Conservation (phyloP, 2,329 filamentous ascomycete genomes). For the Phaeomoniella chlamydospora region DNA sequence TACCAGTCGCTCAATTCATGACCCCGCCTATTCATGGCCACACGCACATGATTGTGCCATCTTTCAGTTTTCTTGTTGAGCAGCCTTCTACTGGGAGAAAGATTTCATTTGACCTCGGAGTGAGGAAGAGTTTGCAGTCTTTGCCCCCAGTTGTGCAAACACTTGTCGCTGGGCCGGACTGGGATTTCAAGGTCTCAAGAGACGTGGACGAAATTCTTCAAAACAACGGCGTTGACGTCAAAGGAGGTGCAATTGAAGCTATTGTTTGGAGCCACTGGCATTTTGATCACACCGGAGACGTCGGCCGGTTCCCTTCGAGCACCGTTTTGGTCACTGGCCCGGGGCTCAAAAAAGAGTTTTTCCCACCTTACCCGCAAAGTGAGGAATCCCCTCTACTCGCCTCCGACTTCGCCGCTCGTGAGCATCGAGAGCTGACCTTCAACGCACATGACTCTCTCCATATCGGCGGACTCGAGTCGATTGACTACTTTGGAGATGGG, state of each 20-base stretch:
- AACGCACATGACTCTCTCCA: constrained; percentile 17
- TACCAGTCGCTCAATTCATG: neutral
- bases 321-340: constrained; percentile 38
- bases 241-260: constrained; percentile 5
- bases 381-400: constrained; percentile 19
- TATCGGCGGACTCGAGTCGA: constrained; percentile 14
- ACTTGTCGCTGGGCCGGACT: neutral
- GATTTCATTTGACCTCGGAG: neutral
- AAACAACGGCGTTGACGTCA: neutral
- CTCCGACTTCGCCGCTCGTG: constrained; percentile 16
- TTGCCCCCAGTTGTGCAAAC: neutral
- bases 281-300: constrained; percentile 35
- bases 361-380: constrained; percentile 32
- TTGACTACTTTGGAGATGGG: constrained; percentile 42
- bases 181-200: neutral
- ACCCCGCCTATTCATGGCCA: neutral
- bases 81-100: neutral
- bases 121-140: neutral
- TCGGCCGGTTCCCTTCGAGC: constrained; percentile 27
- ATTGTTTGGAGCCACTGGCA: constrained; percentile 16
- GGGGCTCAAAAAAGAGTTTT: constrained; percentile 30
- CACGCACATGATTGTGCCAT: neutral
- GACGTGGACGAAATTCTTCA: neutral
- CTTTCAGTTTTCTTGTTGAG: neutral
- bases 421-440: constrained; percentile 10